Percentiles rank a stretch among this genome's conserved stretches.
Evolutionary conservation across 192 early-diverging fungal genomes (phyloP).

Genomic region (Piromyces finnis): DNA sequence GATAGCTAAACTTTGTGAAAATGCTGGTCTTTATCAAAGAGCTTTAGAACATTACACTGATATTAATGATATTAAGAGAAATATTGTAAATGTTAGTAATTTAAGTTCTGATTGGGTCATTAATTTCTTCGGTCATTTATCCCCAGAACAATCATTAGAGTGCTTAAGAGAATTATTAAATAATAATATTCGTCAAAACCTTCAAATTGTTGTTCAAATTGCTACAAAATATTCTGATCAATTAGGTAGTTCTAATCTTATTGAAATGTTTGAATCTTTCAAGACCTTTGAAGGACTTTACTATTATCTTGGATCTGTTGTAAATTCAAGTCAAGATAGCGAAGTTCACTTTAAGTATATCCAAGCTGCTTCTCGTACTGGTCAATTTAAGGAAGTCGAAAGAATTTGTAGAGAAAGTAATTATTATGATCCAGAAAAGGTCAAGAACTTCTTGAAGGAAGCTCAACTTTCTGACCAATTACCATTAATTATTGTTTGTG

Average conservation of each 20-base stretch:
- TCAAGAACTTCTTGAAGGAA: slow-evolving; percentile 98
- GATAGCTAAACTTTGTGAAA: slow-evolving; percentile 87
- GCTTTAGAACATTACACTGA: slow-evolving; percentile 95
- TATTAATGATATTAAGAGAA: slow-evolving; percentile 88
- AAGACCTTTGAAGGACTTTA: slow-evolving; percentile 90
- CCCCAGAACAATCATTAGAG: slow-evolving; percentile 91
- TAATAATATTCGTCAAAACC: slow-evolving; percentile 81
- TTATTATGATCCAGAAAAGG: slow-evolving; percentile 91
- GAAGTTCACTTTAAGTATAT: slow-evolving; percentile 99
- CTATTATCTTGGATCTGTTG: slow-evolving; percentile 89
- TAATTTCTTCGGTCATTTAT: slow-evolving; percentile 85
- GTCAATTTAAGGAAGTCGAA: slow-evolving; percentile 94
- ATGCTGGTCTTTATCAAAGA: slow-evolving; percentile 90
- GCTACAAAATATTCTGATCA: slow-evolving; percentile 96
- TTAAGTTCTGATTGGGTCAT: slow-evolving; percentile 83
- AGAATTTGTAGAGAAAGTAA: slow-evolving; percentile 91
- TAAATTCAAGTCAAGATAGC: slow-evolving; percentile 85
- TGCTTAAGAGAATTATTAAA: slow-evolving; percentile 86
- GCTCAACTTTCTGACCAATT: slow-evolving; percentile 88
- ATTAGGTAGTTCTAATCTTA: slow-evolving; percentile 69
- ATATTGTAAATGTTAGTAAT: slow-evolving; percentile 71
- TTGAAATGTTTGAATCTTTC: slow-evolving; percentile 78
- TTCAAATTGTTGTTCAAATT: slow-evolving; percentile 87
- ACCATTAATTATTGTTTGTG: slow-evolving; percentile 96
- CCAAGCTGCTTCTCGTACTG: slow-evolving; percentile 78